Percentiles rank a stretch among this genome's conserved stretches.
These are phyloP conservation scores for Fraxinus nigra DNA, from an alignment of 305 asterid genomes.

Conservation along the genomic window DNA sequence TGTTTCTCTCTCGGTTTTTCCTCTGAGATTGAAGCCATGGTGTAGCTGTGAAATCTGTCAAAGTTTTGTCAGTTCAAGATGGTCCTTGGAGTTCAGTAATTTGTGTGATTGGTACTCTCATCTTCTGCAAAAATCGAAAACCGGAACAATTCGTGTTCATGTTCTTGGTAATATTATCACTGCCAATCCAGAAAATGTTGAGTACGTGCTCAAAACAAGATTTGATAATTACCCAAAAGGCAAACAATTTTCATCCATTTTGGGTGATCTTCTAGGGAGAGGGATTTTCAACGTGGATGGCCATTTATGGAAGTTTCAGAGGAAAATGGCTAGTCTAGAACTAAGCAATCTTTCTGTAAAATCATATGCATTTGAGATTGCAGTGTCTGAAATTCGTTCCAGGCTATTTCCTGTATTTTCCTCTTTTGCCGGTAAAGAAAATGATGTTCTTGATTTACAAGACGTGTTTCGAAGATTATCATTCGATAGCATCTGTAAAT, in stretches of 20 bases:
- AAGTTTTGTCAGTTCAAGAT: constrained; percentile 38
- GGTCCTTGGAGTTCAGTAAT: constrained; percentile 48
- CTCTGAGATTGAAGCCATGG: constrained; percentile 36
- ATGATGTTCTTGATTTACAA: constrained; percentile 46
- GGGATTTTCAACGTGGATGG: constrained; percentile 81
- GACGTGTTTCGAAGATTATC: constrained; percentile 62
- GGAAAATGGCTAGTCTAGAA: constrained; percentile 59
- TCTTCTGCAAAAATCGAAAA: constrained; percentile 46
- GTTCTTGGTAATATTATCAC: constrained; percentile 57
- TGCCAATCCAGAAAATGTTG: constrained; percentile 55
- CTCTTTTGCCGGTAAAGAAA: neutral
- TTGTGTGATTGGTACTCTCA: constrained; percentile 70
- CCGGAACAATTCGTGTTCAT: constrained; percentile 58
- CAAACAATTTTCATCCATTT: constrained; percentile 41
- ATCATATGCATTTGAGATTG: constrained; percentile 46
- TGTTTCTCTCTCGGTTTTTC: constrained; percentile 20
- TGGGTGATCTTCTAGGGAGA: constrained; percentile 62
- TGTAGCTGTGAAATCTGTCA: constrained; percentile 55
- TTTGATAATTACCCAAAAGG: constrained; percentile 68
- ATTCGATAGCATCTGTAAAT: constrained; percentile 56
- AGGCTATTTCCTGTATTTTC: constrained; percentile 50
- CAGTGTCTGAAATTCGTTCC: constrained; percentile 37
- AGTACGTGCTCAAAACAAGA: constrained; percentile 57
- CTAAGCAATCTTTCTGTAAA: constrained; percentile 54
- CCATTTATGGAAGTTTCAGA: constrained; percentile 56